A percentile compares a stretch with the other conserved stretches of the same genome.
Evolutionary conservation across 441 rosid genomes (phyloP).

Genomic region (Populus tomentosa): DNA sequence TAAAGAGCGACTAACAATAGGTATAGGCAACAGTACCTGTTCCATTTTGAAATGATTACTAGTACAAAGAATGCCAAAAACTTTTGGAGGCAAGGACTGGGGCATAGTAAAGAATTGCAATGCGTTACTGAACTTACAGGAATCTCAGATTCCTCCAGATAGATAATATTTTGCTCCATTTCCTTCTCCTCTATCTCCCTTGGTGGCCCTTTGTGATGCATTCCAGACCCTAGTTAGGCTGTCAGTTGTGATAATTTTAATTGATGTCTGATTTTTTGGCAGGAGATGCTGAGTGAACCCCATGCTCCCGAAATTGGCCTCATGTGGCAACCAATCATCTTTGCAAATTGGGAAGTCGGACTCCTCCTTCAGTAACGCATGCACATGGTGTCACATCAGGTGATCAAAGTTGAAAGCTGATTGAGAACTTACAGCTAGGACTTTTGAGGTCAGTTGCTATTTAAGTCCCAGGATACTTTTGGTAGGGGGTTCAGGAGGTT

Average conservation of each 20-base stretch:
- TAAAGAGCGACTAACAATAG: not conserved
- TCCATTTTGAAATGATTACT: not conserved
- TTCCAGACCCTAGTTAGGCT: not conserved
- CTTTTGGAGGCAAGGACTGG: not conserved
- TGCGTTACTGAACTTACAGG: not conserved
- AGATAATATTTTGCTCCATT: not conserved
- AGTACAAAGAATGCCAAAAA: not conserved
- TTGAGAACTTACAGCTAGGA: not conserved
- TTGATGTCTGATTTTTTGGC: slow-evolving; percentile 6
- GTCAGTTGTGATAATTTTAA: not conserved
- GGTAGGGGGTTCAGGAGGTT: not conserved
- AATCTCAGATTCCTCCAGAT: not conserved
- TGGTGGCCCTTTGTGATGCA: not conserved
- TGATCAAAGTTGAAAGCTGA: not conserved
- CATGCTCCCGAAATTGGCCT: not conserved
- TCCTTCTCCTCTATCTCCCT: not conserved
- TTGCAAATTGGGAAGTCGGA: not conserved
- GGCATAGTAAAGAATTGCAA: not conserved
- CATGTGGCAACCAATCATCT: not conserved
- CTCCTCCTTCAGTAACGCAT: not conserved
- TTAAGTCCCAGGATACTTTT: not conserved
- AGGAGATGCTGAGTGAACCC: slow-evolving; percentile 10
- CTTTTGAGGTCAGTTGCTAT: not conserved
- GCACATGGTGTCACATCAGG: not conserved
- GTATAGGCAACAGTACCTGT: not conserved